phyloP scores from a whole-genome alignment of 2,329 filamentous ascomycete genomes.

The Sarocladium strictum region DNA sequence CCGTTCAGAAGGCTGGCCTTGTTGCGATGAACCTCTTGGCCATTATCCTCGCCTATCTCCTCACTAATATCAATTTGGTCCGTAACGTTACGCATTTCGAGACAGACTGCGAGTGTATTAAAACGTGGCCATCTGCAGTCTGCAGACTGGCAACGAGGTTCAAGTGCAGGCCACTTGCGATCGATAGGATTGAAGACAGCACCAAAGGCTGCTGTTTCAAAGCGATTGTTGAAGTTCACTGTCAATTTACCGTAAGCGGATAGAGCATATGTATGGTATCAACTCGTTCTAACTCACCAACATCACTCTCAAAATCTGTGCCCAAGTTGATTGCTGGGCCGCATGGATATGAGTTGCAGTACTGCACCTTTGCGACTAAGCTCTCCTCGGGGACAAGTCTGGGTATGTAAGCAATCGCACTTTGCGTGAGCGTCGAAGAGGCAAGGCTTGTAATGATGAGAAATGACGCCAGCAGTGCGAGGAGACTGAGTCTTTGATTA shows the following conservation, averaged over 20 bases:
- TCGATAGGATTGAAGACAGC: constrained; percentile 5
- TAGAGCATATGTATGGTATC: too few relatives aligned
- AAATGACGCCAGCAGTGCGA: constrained; percentile 5
- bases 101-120: constrained; percentile 10
- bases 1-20: neutral
- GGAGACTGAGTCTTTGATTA: neutral
- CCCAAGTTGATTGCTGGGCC: neutral
- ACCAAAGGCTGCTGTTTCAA: constrained; percentile 3
- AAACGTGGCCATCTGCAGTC: constrained; percentile 9
- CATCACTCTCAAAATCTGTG: neutral
- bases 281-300: neutral
- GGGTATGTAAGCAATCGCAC: constrained; percentile 11
- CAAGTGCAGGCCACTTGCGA: neutral
- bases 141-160: constrained; percentile 7
- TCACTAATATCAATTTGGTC: neutral
- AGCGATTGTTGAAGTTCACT: too few relatives aligned
- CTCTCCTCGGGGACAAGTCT: neutral
- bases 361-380: neutral
- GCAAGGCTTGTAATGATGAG: constrained; percentile 13
- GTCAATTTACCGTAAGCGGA: too few relatives aligned
- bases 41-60: too few relatives aligned
- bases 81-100: constrained; percentile 10
- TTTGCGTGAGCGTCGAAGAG: constrained; percentile 14
- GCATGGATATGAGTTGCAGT: neutral
- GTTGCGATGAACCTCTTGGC: neutral